These are phyloP conservation scores for Cochlearia excelsa DNA, from an alignment of 345 rosid species.

Conservation along the genomic window DNA sequence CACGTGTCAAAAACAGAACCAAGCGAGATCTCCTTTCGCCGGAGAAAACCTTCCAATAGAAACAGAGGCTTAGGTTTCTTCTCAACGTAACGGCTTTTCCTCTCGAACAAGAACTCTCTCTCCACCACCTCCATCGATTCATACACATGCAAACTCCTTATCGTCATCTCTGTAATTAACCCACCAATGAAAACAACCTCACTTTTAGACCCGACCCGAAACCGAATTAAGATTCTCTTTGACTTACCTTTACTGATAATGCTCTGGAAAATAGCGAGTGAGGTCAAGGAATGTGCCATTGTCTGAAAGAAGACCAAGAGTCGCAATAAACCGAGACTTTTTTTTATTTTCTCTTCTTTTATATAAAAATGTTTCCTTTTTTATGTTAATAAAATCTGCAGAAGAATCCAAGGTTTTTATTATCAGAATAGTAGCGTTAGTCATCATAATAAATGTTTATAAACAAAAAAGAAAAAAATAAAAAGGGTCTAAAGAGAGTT, in stretches of 20 bases:
- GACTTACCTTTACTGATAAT: constrained; percentile 31
- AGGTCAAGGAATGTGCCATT: constrained; percentile 38
- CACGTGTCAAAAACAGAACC: constrained; percentile 35
- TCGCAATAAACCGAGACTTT: constrained; percentile 22
- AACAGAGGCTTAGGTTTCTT: constrained; percentile 32
- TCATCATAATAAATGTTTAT: neutral
- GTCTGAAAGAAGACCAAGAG: constrained; percentile 34
- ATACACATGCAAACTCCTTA: constrained; percentile 49
- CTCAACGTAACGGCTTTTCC: constrained; percentile 32
- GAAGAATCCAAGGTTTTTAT: constrained; percentile 34
- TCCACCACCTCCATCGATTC: constrained; percentile 33
- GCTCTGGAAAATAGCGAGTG: constrained; percentile 41
- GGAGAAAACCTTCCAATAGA: constrained; percentile 13
- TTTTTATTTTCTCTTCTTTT: neutral
- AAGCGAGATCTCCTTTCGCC: constrained; percentile 29
- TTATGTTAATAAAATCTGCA: constrained; percentile 18
- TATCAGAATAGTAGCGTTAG: constrained; percentile 12
- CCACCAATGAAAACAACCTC: neutral
- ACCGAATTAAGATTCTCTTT: no score
- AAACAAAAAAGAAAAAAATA: neutral
- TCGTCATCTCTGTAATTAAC: constrained; percentile 27
- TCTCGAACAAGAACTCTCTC: constrained; percentile 38
- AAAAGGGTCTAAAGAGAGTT: neutral
- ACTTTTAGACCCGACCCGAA: constrained; percentile 7
- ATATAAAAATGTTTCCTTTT: neutral